Evolutionary conservation across 1,284 basidiomycete species (phyloP), one percentile per base, ranked within the genome.

Genomic region (Leccinum solheimii): DNA sequence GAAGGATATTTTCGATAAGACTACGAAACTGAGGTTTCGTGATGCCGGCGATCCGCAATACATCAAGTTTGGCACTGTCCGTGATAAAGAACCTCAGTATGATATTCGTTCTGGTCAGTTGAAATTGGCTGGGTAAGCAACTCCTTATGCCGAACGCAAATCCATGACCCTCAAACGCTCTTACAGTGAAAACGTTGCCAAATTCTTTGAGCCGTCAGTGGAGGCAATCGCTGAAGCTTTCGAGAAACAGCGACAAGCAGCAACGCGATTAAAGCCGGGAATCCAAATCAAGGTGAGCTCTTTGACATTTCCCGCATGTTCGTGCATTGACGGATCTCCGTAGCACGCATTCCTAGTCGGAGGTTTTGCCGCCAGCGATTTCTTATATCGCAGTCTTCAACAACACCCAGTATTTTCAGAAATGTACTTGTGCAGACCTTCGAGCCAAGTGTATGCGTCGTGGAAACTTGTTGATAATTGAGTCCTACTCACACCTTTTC

Each of bases 351-450:
- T 62, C 58, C 67, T 79, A 5, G 75, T 78, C 0, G 83, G 83
- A 3, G 81, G 82, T n/a, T 84, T 80, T 65, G 81, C 79, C 0
- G 80, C 81, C 3, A 84, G 78, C 59, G 80, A 82, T 38, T 83
- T 78, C 74, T 71, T 84, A 5, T 82, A 76, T 62, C 64, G 64
- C 5, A 67, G 72, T 26, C 76, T 84, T 10, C 74, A 75, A 51
- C 64, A 67, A 3, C 63, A 72, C 21, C 61, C 81, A 1, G 63
- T 59, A 21, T 64, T 68, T 40, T 66, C 68, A 3, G 71, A 72
- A 0, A 56, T 80, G 1, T 61, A 68, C n/a, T 57, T 79, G 9
- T 72, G 69, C 57, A 73, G 80, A 21, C 80, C 80, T 9, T 68
- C 78, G 21, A 72, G 71, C 34, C 71, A 77, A 50, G 60, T 73